Base-by-base conservation (phyloP, 2,329 filamentous ascomycete species). In the Exophiala aquamarina region DNA sequence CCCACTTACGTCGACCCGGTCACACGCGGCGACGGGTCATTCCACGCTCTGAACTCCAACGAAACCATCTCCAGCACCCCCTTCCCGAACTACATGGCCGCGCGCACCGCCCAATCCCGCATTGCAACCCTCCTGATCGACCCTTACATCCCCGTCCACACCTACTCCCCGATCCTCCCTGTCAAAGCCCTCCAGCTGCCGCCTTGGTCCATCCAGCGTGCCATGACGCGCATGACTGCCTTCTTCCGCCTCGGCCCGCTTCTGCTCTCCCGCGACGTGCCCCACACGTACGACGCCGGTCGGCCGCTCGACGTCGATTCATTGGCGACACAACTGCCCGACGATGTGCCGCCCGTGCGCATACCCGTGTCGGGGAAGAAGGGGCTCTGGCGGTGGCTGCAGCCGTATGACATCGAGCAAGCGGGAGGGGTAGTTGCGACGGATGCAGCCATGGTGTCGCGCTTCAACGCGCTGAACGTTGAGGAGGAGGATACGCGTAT, bases 171-270 rank as follows among this genome's bases (percentile, higher is more conserved):
- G 8, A 51, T 65, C 21, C 56, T 66, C 1, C 63, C 64, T 2
- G 54, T 52, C 32, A 38, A 49, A 9, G 7, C 26, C 4, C 50
- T 66, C 2, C 29, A 40, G 11, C 50, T 66, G 2, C 56, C 61
- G 2, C 13, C 41, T 0, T 66, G 61, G 61, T 54, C 56, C 2
- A 47, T 54, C 35, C 35, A 65, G 20, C 10, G 29, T 1, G 61
- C 60, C 1, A 36, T 65, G 36, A 34, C 41, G 2, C 31, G 33
- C 3, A 63, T 66, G 50, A 53, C 54, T 1, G 55, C 61, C 6
- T 66, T 65, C 47, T 64, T 63, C 54, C 52, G 43, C 15, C 29
- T 57, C 0, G 63, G 63, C 1, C 63, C 63, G 1, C 4, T 59
- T 3, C 14, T 61, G 2, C 13, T 62, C 2, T 42, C 58, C 3